phyloP scores from a whole-genome alignment of 768 basidiomycete genomes.

The Suillus alpinus region DNA sequence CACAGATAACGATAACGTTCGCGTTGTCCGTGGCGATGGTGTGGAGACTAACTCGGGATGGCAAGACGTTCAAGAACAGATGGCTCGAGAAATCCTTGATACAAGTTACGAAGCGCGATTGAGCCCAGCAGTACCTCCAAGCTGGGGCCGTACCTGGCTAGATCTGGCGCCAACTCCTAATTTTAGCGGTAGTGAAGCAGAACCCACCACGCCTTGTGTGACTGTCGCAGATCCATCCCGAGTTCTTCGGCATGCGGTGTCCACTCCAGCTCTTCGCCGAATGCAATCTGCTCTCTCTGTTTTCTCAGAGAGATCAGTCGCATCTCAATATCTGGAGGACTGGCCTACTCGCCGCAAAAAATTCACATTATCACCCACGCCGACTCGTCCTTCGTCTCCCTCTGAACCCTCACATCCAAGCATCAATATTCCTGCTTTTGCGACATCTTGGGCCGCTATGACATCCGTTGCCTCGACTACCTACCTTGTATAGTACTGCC shows the following conservation, averaged over 20 bases:
- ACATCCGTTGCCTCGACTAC: neutral
- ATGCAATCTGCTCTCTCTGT: slow-evolving; percentile 30
- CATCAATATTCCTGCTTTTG: neutral
- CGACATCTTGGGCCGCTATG: neutral
- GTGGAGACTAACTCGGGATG: slow-evolving; percentile 46
- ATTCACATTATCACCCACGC: neutral
- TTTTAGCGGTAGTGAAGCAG: slow-evolving; percentile 3
- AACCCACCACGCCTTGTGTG: neutral
- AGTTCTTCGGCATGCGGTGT: neutral
- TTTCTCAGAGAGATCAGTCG: neutral
- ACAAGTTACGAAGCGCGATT: slow-evolving; percentile 30
- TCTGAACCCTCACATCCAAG: neutral
- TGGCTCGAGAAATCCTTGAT: slow-evolving; percentile 24
- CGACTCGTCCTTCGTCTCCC: neutral
- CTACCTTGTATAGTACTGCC: neutral
- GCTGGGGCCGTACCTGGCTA: slow-evolving; percentile 42
- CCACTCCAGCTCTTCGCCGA: slow-evolving; percentile 15
- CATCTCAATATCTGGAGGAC: neutral
- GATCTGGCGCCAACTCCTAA: slow-evolving; percentile 6
- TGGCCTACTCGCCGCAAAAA: slow-evolving; percentile 1
- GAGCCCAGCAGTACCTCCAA: slow-evolving; percentile 38
- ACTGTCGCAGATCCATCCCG: neutral
- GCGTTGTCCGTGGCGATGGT: slow-evolving; percentile 75
- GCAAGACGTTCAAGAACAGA: slow-evolving; percentile 39
- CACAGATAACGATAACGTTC: slow-evolving; percentile 63